Percentiles rank a stretch among this genome's conserved stretches.
These are phyloP conservation scores for Thuidium tamariscinum DNA, from an alignment of 225 moss, liverwort and hornwort species.

Conservation along the genomic window DNA sequence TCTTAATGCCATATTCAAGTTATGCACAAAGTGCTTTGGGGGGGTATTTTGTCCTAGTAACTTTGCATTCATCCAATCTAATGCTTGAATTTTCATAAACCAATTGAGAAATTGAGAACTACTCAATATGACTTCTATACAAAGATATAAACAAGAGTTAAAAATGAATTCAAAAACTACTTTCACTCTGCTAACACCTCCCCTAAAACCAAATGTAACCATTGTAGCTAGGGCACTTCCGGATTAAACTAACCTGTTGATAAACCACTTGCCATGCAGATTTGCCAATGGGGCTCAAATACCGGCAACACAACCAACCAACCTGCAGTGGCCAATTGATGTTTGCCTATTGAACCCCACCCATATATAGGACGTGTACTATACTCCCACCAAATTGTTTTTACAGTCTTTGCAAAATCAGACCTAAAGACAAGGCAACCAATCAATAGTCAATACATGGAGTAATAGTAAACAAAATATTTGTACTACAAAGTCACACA, in stretches of 20 bases:
- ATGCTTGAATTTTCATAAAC: neutral
- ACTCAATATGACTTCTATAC: too few relatives aligned
- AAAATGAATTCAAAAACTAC: neutral
- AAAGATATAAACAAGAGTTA: neutral
- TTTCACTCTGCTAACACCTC: neutral
- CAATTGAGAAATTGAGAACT: neutral
- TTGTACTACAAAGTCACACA: too few relatives aligned
- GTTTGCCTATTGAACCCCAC: constrained; percentile 60
- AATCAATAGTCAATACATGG: too few relatives aligned
- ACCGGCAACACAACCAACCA: constrained; percentile 87
- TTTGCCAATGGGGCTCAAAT: constrained; percentile 97
- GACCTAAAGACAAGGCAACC: too few relatives aligned
- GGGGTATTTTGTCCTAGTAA: neutral
- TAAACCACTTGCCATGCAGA: constrained; percentile 94
- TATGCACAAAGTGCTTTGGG: neutral
- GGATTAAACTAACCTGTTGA: constrained; percentile 47
- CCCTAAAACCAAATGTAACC: too few relatives aligned
- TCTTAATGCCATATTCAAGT: neutral
- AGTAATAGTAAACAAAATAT: too few relatives aligned
- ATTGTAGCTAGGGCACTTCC: neutral
- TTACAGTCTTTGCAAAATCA: too few relatives aligned
- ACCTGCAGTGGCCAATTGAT: constrained; percentile 75
- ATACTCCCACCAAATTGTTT: constrained; percentile 23
- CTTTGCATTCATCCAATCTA: neutral
- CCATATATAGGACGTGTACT: constrained; percentile 75